A percentile compares a stretch with the other conserved stretches of the same genome.
These are phyloP conservation scores for Claviceps fusiformis DNA, from an alignment of 2,329 filamentous ascomycete genomes.

Conservation along the genomic window DNA sequence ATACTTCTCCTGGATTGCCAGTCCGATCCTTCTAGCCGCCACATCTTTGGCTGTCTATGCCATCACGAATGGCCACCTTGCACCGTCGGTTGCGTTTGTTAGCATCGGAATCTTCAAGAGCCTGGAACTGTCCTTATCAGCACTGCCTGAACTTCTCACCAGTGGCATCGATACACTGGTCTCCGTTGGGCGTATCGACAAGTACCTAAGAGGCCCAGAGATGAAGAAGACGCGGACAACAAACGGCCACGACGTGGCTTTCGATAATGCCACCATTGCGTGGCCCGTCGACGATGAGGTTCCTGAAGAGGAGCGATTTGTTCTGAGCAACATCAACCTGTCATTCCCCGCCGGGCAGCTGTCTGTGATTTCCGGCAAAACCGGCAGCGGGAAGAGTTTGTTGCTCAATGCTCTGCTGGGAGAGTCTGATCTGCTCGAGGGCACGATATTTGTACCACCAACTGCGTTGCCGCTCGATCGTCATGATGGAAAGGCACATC, in stretches of 20 bases:
- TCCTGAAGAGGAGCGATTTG: conserved; percentile 46
- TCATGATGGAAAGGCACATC: conserved; percentile 48
- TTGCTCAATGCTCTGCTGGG: conserved; percentile 62
- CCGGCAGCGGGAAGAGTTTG: conserved; percentile 65
- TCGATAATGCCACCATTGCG: conserved; percentile 54
- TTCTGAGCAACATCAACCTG: conserved; percentile 49
- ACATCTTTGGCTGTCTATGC: conserved; percentile 59
- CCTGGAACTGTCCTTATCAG: conserved; percentile 57
- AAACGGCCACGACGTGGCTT: conserved; percentile 45
- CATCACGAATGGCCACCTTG: conserved; percentile 44
- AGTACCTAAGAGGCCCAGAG: conserved; percentile 56
- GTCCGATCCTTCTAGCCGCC: conserved; percentile 60
- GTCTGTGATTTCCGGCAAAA: conserved; percentile 64
- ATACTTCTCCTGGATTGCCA: conserved; percentile 57
- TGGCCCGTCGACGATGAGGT: conserved; percentile 57
- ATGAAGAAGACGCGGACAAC: conserved; percentile 38
- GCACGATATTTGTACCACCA: conserved; percentile 42
- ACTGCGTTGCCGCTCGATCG: conserved; percentile 38
- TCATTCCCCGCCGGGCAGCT: conserved; percentile 56
- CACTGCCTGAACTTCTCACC: conserved; percentile 61
- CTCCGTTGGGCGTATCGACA: conserved; percentile 58
- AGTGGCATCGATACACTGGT: conserved; percentile 58
- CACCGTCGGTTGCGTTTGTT: conserved; percentile 66
- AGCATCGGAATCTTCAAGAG: conserved; percentile 60
- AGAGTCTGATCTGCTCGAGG: conserved; percentile 56